These are phyloP conservation scores for Saksenaea oblongispora DNA, from an alignment of 371 early-diverging fungal genomes.

Conservation along the genomic window DNA sequence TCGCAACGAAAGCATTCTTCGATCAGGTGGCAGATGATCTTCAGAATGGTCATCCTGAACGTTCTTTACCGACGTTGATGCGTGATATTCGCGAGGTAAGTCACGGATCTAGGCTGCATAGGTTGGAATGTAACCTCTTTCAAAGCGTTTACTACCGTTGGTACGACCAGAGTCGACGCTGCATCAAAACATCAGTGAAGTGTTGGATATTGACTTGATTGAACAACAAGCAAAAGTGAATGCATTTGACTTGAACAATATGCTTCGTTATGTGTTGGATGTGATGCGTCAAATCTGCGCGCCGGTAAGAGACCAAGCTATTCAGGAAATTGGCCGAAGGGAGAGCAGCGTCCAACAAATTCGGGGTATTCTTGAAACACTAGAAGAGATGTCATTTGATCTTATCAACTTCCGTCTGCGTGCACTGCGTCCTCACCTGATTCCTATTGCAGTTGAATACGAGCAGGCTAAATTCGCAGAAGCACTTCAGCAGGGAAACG, in stretches of 20 bases:
- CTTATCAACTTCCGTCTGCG: constrained; percentile 70
- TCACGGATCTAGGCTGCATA: not conserved
- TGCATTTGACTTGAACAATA: constrained; percentile 46
- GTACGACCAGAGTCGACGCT: constrained; percentile 31
- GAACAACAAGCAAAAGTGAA: constrained; percentile 54
- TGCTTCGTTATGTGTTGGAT: constrained; percentile 45
- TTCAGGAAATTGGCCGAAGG: constrained; percentile 35
- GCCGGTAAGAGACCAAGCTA: constrained; percentile 69
- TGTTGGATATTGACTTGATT: constrained; percentile 60
- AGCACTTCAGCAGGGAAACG: constrained; percentile 35
- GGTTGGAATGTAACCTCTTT: not conserved
- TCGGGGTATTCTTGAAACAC: constrained; percentile 48
- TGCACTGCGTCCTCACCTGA: constrained; percentile 63
- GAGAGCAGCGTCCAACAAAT: constrained; percentile 41
- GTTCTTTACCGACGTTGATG: constrained; percentile 50
- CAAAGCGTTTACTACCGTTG: constrained; percentile 43
- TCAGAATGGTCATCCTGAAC: constrained; percentile 32
- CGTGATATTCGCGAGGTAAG: constrained; percentile 59
- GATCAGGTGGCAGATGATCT: constrained; percentile 60
- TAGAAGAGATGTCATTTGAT: constrained; percentile 77
- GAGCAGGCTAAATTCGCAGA: constrained; percentile 67
- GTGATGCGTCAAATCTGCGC: constrained; percentile 74
- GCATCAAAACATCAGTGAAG: constrained; percentile 51
- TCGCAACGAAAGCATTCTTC: constrained; percentile 68
- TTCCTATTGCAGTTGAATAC: constrained; percentile 68